Percentiles rank a stretch among this genome's conserved stretches.
phyloP scores from a whole-genome alignment of 768 basidiomycete genomes.

The Stropharia rugosoannulata region DNA sequence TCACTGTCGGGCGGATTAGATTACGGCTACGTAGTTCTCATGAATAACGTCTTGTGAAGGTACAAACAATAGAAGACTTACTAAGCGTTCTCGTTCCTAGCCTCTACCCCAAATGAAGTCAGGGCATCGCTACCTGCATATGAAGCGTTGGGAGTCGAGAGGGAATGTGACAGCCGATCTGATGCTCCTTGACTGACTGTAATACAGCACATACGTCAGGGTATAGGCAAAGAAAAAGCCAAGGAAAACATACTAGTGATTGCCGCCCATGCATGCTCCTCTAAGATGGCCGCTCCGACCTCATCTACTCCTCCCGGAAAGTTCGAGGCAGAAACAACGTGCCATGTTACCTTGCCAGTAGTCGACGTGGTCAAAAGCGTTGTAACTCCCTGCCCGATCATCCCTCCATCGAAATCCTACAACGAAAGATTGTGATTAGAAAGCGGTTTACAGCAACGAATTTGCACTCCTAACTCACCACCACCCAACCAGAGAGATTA shows the following conservation, averaged over 20 bases:
- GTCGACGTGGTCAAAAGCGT: constrained; percentile 31
- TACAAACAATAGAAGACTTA: constrained; percentile 28
- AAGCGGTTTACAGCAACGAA: background rate
- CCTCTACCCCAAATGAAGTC: constrained; percentile 45
- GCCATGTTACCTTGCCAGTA: constrained; percentile 44
- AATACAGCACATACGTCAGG: background rate
- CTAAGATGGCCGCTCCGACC: constrained; percentile 41
- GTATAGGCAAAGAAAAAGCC: background rate
- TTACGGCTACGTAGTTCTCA: constrained; percentile 23
- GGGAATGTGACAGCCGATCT: constrained; percentile 13
- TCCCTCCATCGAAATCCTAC: constrained; percentile 62
- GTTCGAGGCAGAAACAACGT: constrained; percentile 33
- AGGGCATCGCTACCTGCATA: constrained; percentile 52
- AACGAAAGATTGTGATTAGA: background rate
- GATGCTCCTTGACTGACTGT: constrained; percentile 44
- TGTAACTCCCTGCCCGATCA: constrained; percentile 47
- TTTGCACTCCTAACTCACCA: constrained; percentile 37
- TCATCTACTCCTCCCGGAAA: constrained; percentile 46
- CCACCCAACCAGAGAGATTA: constrained; percentile 54
- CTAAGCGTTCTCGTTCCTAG: constrained; percentile 61
- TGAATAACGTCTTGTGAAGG: background rate
- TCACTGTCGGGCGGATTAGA: constrained; percentile 31
- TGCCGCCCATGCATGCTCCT: constrained; percentile 55
- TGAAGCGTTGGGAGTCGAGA: constrained; percentile 36
- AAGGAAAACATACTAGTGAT: constrained; percentile 43